Base-by-base conservation (phyloP, 768 basidiomycete species). In the Leccinum barrowsii region DNA sequence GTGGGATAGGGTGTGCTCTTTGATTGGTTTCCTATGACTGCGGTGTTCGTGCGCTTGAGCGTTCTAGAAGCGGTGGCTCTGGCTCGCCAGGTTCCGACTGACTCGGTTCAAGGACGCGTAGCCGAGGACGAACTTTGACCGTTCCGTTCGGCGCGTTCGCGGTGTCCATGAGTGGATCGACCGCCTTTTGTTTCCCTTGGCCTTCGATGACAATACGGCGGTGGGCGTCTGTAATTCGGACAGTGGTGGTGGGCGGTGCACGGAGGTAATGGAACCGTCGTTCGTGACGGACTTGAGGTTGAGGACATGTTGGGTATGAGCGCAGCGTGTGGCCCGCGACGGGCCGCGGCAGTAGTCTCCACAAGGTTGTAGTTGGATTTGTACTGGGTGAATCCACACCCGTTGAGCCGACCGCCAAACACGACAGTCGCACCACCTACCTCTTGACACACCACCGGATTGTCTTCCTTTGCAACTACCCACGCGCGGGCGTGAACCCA, bases 381-480 rank as follows among this genome's bases (percentile, higher is more conserved):
- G 66, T 81, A 89, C 85, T 89, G 8, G 28, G 28, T 30, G 12
- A 7, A 40, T 40, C 13, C 37, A 17, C 28, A 30, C 28, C 10
- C 28, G 37, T 40, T 56, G 57, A 64, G 50, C 35, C 24, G 28
- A 37, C 57, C 40, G 21, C 49, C 17, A 21, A 6, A 21, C 17
- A 42, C 12, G 35, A 35, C 26, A 51, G 42, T 21, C 49, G 32
- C 56, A 24, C 15, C 15, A 76, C 83, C 52, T 60, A 93, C 93
- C 74, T 89, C 79, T 62, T 81, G 79, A 66, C 89, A 94, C n/a
- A 89, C 89, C 30, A 74, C 71, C 13, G 86, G 84, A 34, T 82
- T 82, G 62, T 94, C 92, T 53, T 73, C 60, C 68, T 94, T 94
- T 7, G 90, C 90, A 35, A 74, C 74, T 92, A 21, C 51, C 40